phyloP scores from a whole-genome alignment of 495 filamentous ascomycete genomes.

The Talaromyces thailandensis region DNA sequence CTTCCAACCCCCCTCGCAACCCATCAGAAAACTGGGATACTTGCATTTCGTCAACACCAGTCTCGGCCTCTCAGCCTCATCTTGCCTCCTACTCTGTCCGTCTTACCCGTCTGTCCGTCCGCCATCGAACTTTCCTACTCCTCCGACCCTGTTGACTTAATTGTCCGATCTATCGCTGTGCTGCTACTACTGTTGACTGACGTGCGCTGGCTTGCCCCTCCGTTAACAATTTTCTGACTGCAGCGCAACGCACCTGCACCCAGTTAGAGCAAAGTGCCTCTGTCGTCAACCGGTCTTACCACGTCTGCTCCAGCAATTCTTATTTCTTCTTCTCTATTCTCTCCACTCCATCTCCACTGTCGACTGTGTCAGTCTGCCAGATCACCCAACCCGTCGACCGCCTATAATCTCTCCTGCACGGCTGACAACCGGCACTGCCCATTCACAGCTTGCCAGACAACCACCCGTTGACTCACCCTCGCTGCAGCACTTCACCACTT shows the following conservation, averaged over 20 bases:
- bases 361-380: slow-evolving; percentile 5
- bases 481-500: not conserved
- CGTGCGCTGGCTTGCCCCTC: slow-evolving; percentile 6
- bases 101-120: not conserved
- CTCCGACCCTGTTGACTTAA: not conserved
- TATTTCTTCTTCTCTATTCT: not conserved
- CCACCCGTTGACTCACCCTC: slow-evolving; percentile 2
- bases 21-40: not conserved
- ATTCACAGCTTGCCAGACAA: slow-evolving; percentile 8
- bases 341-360: slow-evolving; percentile 4
- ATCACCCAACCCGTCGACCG: slow-evolving; percentile 2
- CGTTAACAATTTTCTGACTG: not conserved
- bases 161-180: slow-evolving; percentile 1
- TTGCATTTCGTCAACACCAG: not conserved
- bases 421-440: not conserved
- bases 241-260: not conserved
- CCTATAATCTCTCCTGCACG: not conserved
- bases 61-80: slow-evolving; percentile 2
- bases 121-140: not conserved
- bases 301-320: slow-evolving; percentile 2
- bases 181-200: slow-evolving; percentile 1
- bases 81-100: not conserved
- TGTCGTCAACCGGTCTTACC: not conserved
- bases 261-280: not conserved
- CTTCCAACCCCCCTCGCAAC: slow-evolving; percentile 1